Conservation (phyloP, 2,329 filamentous ascomycete species). For the Chaetomium sp. region DNA sequence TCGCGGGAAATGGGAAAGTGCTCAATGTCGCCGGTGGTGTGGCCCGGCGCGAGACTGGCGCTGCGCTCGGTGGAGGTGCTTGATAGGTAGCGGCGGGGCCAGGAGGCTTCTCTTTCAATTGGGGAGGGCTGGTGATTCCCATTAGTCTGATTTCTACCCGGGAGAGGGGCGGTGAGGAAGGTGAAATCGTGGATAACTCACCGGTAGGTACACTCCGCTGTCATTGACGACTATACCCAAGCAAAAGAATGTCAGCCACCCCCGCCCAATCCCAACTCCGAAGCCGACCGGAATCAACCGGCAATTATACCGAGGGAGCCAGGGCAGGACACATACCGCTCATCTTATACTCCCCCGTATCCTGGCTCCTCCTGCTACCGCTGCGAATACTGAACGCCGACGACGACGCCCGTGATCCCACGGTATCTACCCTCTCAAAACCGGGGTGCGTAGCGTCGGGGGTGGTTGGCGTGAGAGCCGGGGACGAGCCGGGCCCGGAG, state of each 20-base stretch:
- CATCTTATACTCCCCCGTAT: slow-evolving; percentile 71
- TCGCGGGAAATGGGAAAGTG: slow-evolving; percentile 93
- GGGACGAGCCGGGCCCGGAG: slow-evolving; percentile 33
- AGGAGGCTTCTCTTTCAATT: slow-evolving; percentile 74
- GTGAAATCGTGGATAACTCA: slow-evolving; percentile 38
- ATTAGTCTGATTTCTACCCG: neutral
- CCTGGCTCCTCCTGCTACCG: slow-evolving; percentile 44
- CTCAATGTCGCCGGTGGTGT: slow-evolving; percentile 73
- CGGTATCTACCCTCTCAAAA: slow-evolving; percentile 57
- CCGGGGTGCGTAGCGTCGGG: slow-evolving; percentile 39
- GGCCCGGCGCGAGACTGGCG: slow-evolving; percentile 51
- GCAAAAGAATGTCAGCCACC: neutral
- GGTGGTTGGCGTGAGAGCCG: slow-evolving; percentile 24
- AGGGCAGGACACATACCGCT: slow-evolving; percentile 52
- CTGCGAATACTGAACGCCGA: slow-evolving; percentile 57
- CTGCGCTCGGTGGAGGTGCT: slow-evolving; percentile 49
- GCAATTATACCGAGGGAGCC: neutral
- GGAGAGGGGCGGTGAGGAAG: neutral
- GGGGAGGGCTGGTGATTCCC: slow-evolving; percentile 66
- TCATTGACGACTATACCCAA: slow-evolving; percentile 77
- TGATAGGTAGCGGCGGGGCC: slow-evolving; percentile 54
- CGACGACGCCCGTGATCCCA: slow-evolving; percentile 56
- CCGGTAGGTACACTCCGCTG: slow-evolving; percentile 88
- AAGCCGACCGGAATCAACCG: neutral
- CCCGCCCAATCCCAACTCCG: neutral